Base-by-base conservation (phyloP, 2,329 filamentous ascomycete species). In the Endothia cerciana region DNA sequence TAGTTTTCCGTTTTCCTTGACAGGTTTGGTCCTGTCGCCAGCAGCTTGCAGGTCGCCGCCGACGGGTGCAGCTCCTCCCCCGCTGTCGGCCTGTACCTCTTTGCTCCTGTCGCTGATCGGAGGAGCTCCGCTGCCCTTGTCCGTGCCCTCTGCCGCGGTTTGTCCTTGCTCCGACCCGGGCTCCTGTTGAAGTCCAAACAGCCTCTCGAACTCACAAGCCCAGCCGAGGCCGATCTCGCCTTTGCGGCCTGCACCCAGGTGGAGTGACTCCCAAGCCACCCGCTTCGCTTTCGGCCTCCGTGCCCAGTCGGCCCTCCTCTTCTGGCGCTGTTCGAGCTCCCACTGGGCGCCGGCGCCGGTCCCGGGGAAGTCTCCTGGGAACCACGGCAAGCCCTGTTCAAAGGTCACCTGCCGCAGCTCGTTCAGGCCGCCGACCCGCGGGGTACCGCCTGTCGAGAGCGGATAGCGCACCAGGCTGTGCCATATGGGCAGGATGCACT, bases 401-500 rank as follows among this genome's bases (percentile, higher is more conserved):
- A 97, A 97, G 0, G 88, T 81, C 28, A 97, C 83, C 74, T 98
- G 94, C 43, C 89, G 86, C 60, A 88, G 83, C 77, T 99, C 91
- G 55, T 92, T 84, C 40, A 97, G 73, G 0, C 95, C 94, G 1
- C 92, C 94, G 71, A 97, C 93, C 30, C 90, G 85, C 1, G 92
- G 91, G 67, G 93, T 96, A 0, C 90, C 89, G 8, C 93, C 93
- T 0, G 89, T 91, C 0, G 89, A 91, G 0, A 96, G 82, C 0
- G 92, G 92, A 67, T 89, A 93, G 73, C 93, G 93, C 78, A 97
- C 90, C 17, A 98, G 79, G 57, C 87, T 89, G 72, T 94, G 90
- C 95, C 95, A 99, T 40, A 97, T 82, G 0, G 92, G 87, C 43
- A 88, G 82, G 43, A 98, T 90, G 72, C 92, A 97, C 74, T 92